Percentiles rank a stretch among this genome's conserved stretches.
Evolutionary conservation across 225 moss, liverwort and hornwort genomes (phyloP).

Genomic region (Takakia lepidozioides): DNA sequence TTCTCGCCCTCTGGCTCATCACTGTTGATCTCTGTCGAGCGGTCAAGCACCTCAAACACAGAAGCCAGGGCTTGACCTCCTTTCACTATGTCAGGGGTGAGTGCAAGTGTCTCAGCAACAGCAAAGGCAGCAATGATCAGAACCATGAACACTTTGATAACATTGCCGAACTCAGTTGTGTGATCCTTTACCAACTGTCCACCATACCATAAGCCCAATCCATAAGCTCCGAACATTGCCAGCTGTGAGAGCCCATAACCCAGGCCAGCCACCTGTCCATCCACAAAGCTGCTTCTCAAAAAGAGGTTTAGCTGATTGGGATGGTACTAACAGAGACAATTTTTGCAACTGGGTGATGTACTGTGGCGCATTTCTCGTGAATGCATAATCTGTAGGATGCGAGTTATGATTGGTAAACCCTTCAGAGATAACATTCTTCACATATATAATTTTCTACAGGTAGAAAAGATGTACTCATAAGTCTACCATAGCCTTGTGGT

Average conservation of each 20-base stretch:
- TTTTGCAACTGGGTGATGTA: too few relatives aligned
- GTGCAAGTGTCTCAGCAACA: slow-evolving; percentile 37
- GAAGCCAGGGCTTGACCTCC: slow-evolving; percentile 33
- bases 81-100: slow-evolving; percentile 38
- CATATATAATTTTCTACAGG: too few relatives aligned
- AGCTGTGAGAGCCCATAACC: slow-evolving; percentile 51
- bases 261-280: slow-evolving; percentile 34
- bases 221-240: slow-evolving; percentile 41
- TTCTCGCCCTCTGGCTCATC: slow-evolving; percentile 26
- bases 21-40: slow-evolving; percentile 28
- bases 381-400: too few relatives aligned
- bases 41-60: slow-evolving; percentile 35
- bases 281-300: too few relatives aligned
- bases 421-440: too few relatives aligned
- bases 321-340: too few relatives aligned
- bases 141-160: slow-evolving; percentile 51
- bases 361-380: too few relatives aligned
- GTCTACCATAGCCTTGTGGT: too few relatives aligned
- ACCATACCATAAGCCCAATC: slow-evolving; percentile 37
- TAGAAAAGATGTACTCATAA: too few relatives aligned
- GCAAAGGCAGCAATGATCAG: slow-evolving; percentile 46
- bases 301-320: too few relatives aligned
- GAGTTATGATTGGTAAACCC: too few relatives aligned
- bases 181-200: slow-evolving; percentile 23
- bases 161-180: slow-evolving; percentile 27